phyloP scores from a whole-genome alignment of 2,329 filamentous ascomycete genomes.

The Trichophyton mentagrophytes region DNA sequence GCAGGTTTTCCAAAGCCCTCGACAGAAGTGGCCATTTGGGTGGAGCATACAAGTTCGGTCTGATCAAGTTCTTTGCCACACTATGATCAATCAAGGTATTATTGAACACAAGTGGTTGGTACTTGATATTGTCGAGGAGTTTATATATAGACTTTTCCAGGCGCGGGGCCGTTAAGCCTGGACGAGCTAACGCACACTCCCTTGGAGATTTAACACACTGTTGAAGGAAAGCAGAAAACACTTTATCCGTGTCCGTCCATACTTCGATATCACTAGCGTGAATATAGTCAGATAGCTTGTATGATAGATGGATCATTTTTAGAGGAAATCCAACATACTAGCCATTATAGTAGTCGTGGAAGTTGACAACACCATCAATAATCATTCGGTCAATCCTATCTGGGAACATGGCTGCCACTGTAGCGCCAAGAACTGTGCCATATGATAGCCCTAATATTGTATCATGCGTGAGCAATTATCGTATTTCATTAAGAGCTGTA shows the following conservation, averaged over 20 bases:
- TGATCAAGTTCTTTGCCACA: not conserved
- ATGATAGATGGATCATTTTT: not conserved
- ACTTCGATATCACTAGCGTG: constrained; percentile 17
- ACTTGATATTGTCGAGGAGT: constrained; percentile 6
- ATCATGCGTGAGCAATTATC: not conserved
- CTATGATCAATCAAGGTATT: constrained; percentile 4
- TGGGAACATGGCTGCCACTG: constrained; percentile 29
- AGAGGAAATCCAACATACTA: constrained; percentile 6
- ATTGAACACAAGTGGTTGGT: constrained; percentile 2
- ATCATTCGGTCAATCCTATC: constrained; percentile 28
- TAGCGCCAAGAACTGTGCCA: constrained; percentile 18
- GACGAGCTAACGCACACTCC: constrained; percentile 24
- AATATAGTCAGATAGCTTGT: not conserved
- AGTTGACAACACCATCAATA: constrained; percentile 25
- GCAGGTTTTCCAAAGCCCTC: not conserved
- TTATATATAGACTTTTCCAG: constrained; percentile 27
- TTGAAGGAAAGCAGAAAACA: constrained; percentile 18
- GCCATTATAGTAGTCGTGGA: constrained; percentile 14
- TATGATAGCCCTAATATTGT: constrained; percentile 27
- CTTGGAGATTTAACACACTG: constrained; percentile 22
- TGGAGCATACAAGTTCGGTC: not conserved
- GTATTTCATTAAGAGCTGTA: not conserved
- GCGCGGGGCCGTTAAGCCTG: constrained; percentile 25
- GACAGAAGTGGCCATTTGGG: constrained; percentile 1
- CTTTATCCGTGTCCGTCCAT: constrained; percentile 18